Evolutionary conservation across 2,329 filamentous ascomycete species (phyloP), one percentile per base, ranked within the genome.

Genomic region (Cordyceps tenuipes): DNA sequence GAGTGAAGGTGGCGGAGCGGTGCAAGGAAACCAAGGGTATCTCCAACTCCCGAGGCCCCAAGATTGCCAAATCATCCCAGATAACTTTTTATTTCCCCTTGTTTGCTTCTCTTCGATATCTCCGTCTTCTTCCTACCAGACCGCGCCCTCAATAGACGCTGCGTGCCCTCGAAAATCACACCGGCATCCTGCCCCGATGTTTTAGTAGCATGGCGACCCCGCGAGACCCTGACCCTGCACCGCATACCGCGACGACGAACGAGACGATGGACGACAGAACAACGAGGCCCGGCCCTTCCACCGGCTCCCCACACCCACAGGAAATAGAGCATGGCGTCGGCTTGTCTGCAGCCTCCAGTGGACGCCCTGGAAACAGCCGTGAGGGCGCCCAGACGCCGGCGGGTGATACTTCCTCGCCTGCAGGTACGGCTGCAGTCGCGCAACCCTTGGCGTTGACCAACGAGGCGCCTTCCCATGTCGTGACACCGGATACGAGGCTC

Each of bases 361-460:
- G 71, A 54, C 76, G 71, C 10, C 23, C 66, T 19, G 68, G 69
- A 15, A 76, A 71, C 49, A 65, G 76, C 63, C 72, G 77, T 55
- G 71, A 74, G 53, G 78, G 80, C 66, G 79, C 78, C 65, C 72
- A 72, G 12, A 73, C 72, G 66, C 34, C 5, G 34, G 74, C 78
- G 60, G 79, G 81, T 68, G 80, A 78, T 48, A 79, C 78, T 36
- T 74, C 76, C 4, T 79, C 81, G 60, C 62, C 70, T 19, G 64
- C 77, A 50, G 74, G 17, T 23, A 55, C 44, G 34, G 58, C 21
- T 46, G 31, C 51, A 26, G 36, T n/a, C 15, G n/a, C 21, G 21
- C 55, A 57, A 31, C 26, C 34, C 15, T n/a, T 36, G n/a, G 23
- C 21, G 9, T 13, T 46, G 21, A 23, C 47, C 48, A 75, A 65